A percentile compares a stretch with the other conserved stretches of the same genome.
Conservation (phyloP, 257 asterid species). For the Plectranthus barbatus region DNA sequence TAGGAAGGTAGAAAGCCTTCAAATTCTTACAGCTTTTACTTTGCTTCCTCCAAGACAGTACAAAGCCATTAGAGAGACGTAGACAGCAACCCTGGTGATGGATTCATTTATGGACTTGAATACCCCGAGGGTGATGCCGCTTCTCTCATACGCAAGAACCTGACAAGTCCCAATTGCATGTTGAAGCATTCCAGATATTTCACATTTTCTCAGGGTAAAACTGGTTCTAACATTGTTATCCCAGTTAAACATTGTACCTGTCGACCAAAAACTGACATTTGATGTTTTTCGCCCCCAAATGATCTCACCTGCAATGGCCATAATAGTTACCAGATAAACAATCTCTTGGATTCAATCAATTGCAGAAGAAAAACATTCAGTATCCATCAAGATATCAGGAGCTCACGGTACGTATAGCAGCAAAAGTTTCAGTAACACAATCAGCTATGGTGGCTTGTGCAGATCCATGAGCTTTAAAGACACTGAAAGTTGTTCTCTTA, state of each 20-base stretch:
- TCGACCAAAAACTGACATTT: constrained; percentile 73
- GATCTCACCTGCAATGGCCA: constrained; percentile 71
- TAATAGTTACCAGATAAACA: constrained; percentile 4
- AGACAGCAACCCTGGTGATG: constrained; percentile 87
- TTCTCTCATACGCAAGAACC: constrained; percentile 70
- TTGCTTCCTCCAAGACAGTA: constrained; percentile 97
- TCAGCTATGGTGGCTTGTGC: constrained; percentile 91
- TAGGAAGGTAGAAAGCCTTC: constrained; percentile 9
- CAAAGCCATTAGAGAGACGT: constrained; percentile 78
- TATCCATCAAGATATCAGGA: constrained; percentile 8
- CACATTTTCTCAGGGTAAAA: not conserved
- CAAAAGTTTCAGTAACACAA: constrained; percentile 70
- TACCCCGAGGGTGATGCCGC: constrained; percentile 78
- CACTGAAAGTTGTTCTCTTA: constrained; percentile 83
- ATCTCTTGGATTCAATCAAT: constrained; percentile 3
- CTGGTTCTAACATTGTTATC: not conserved
- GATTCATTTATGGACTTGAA: constrained; percentile 92
- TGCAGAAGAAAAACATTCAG: not conserved
- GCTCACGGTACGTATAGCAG: constrained; percentile 95
- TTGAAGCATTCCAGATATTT: constrained; percentile 9
- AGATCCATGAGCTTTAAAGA: constrained; percentile 88
- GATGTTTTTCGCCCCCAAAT: constrained; percentile 92
- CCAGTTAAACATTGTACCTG: constrained; percentile 36
- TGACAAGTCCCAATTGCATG: constrained; percentile 27
- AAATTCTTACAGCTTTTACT: constrained; percentile 86